A percentile compares a stretch with the other conserved stretches of the same genome.
Evolutionary conservation across 2,329 filamentous ascomycete species (phyloP).

Genomic region (Sporothrix humicola): DNA sequence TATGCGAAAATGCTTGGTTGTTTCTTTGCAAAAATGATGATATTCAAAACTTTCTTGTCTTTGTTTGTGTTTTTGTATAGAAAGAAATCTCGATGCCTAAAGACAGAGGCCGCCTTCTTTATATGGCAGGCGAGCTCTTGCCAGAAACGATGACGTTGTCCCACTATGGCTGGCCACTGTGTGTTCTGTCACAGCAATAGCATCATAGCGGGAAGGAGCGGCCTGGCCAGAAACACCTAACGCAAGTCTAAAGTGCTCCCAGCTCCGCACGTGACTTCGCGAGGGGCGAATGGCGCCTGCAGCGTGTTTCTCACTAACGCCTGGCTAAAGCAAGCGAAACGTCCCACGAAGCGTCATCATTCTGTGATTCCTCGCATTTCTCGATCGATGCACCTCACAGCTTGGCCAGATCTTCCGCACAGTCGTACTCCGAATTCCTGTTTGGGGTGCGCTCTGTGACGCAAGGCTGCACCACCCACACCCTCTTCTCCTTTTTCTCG

Average conservation of each 20-base stretch:
- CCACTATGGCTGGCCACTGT: neutral
- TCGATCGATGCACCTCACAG: constrained; percentile 2
- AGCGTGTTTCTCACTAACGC: constrained; percentile 38
- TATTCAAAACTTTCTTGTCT: neutral
- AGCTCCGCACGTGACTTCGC: constrained; percentile 30
- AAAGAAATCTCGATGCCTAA: constrained; percentile 25
- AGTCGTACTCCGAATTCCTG: constrained; percentile 13
- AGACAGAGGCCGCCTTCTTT: constrained; percentile 26
- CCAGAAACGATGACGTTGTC: constrained; percentile 32
- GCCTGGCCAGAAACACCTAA: neutral
- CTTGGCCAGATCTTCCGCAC: constrained; percentile 2
- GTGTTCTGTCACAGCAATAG: constrained; percentile 3
- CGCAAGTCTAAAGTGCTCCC: constrained; percentile 7
- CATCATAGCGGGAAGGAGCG: constrained; percentile 22
- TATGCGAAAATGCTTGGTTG: neutral
- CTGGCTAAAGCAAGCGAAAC: constrained; percentile 17
- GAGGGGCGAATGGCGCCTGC: constrained; percentile 21
- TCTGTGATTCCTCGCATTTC: neutral
- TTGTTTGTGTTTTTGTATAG: neutral
- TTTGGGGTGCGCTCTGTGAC: constrained; percentile 11
- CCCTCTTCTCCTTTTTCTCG: neutral
- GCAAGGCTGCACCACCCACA: constrained; percentile 7
- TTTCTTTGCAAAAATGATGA: neutral
- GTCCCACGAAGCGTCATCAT: constrained; percentile 8
- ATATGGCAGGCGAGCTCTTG: constrained; percentile 22